These are phyloP conservation scores for Pelargonium nanum DNA, from an alignment of 345 rosid genomes.

Conservation along the genomic window DNA sequence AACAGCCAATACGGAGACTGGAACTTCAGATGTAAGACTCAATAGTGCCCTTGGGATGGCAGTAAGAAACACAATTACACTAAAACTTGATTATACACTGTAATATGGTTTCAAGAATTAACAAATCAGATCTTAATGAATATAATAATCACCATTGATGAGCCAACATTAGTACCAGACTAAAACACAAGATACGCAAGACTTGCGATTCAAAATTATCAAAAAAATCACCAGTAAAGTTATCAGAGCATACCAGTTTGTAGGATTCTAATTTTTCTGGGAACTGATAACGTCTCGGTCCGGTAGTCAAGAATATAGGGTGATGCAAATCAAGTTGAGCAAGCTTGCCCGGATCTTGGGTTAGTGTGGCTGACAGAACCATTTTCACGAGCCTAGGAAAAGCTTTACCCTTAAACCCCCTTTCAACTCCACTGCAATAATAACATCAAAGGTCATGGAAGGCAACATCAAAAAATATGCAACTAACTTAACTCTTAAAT, in stretches of 20 bases:
- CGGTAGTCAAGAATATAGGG: constrained; percentile 80
- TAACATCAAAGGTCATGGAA: constrained; percentile 1
- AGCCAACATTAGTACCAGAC: neutral
- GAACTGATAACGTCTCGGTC: constrained; percentile 59
- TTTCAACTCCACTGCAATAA: constrained; percentile 62
- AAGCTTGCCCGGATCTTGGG: constrained; percentile 96
- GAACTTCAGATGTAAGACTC: too few relatives aligned
- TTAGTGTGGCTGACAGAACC: constrained; percentile 86
- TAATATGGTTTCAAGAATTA: too few relatives aligned
- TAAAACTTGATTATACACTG: too few relatives aligned
- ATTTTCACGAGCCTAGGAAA: constrained; percentile 80
- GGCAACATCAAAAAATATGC: neutral
- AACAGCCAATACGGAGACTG: too few relatives aligned
- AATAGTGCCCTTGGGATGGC: too few relatives aligned
- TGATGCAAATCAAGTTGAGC: constrained; percentile 86
- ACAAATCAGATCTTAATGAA: too few relatives aligned
- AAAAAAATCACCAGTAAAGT: constrained; percentile 5
- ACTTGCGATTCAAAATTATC: neutral
- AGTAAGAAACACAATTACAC: too few relatives aligned
- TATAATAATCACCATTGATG: too few relatives aligned
- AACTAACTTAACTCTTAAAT: neutral
- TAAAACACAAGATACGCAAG: neutral
- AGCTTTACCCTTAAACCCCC: constrained; percentile 71
- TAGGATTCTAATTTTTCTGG: constrained; percentile 78
- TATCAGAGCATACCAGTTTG: constrained; percentile 50